Conservation (phyloP, 352 stramenopile species). For the Globisporangium splendens region DNA sequence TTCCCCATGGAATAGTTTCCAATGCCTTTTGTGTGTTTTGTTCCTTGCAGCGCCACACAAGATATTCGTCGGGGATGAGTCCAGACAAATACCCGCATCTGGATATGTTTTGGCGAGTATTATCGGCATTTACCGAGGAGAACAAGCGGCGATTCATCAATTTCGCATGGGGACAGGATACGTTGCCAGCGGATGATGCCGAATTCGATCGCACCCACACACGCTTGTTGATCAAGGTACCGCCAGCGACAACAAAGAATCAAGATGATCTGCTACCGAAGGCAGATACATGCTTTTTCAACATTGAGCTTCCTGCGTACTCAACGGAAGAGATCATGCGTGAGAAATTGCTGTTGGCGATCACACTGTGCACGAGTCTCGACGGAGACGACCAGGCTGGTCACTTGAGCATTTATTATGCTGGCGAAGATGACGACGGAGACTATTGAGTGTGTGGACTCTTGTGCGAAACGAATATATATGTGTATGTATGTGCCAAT, state of each 20-base stretch:
- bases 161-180: conserved; percentile 84
- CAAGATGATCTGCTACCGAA: conserved; percentile 70
- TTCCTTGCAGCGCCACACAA: conserved; percentile 63
- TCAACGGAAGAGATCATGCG: conserved; percentile 65
- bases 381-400: conserved; percentile 73
- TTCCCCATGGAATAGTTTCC: conserved; percentile 8
- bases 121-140: conserved; percentile 56
- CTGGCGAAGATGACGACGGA: conserved; percentile 53
- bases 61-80: conserved; percentile 77
- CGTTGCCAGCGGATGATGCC: conserved; percentile 65
- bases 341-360: conserved; percentile 65
- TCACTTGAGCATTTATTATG: conserved; percentile 69
- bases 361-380: conserved; percentile 81
- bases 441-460: conserved; percentile 24
- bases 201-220: conserved; percentile 81
- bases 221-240: conserved; percentile 67
- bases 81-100: conserved; percentile 68
- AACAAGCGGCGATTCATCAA: conserved; percentile 85
- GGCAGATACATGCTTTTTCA: conserved; percentile 85
- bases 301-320: conserved; percentile 79
- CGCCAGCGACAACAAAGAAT: conserved; percentile 24
- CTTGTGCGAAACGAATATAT: neutral
- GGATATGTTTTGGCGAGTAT: conserved; percentile 72
- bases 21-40: conserved; percentile 19
- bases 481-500: too few relatives aligned